Conservation (phyloP, 2,329 filamentous ascomycete genomes). For the Aspergillus viridinutans region DNA sequence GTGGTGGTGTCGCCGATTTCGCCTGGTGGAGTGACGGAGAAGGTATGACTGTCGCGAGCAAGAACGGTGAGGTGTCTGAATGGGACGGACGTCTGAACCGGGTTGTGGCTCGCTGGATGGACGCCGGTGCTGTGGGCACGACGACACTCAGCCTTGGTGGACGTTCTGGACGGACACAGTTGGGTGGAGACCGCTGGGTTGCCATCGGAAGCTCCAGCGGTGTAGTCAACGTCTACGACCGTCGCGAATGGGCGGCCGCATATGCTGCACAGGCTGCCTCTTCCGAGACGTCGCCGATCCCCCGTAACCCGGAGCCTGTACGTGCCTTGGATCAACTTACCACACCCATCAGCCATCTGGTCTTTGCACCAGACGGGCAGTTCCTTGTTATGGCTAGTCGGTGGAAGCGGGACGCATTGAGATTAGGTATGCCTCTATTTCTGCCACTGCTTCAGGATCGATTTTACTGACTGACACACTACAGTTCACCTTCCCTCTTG, state of each 20-base stretch:
- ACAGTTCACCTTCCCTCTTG: conserved; percentile 81
- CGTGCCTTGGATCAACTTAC: conserved; percentile 79
- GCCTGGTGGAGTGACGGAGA: conserved; percentile 85
- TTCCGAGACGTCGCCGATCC: conserved; percentile 45
- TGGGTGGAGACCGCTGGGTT: conserved; percentile 81
- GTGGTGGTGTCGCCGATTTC: conserved; percentile 82
- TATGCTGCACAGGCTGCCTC: conserved; percentile 28
- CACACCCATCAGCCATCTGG: conserved; percentile 73
- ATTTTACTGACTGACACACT: conserved; percentile 6
- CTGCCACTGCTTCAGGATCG: neutral
- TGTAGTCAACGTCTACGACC: conserved; percentile 91
- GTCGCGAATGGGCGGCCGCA: conserved; percentile 55
- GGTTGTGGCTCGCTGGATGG: conserved; percentile 78
- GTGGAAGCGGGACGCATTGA: conserved; percentile 83
- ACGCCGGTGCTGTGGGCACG: conserved; percentile 83
- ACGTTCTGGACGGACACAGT: conserved; percentile 30
- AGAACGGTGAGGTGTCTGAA: conserved; percentile 85
- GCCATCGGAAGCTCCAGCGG: conserved; percentile 81
- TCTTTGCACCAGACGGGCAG: conserved; percentile 86
- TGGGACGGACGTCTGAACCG: conserved; percentile 67
- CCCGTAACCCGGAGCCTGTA: conserved; percentile 65
- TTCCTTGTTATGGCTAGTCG: conserved; percentile 79
- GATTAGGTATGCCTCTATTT: conserved; percentile 49
- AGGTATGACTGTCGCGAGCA: conserved; percentile 77
- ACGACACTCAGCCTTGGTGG: conserved; percentile 75